Evolutionary conservation across 1,284 basidiomycete genomes (phyloP).

Genomic region (Tylopilus microsporus): DNA sequence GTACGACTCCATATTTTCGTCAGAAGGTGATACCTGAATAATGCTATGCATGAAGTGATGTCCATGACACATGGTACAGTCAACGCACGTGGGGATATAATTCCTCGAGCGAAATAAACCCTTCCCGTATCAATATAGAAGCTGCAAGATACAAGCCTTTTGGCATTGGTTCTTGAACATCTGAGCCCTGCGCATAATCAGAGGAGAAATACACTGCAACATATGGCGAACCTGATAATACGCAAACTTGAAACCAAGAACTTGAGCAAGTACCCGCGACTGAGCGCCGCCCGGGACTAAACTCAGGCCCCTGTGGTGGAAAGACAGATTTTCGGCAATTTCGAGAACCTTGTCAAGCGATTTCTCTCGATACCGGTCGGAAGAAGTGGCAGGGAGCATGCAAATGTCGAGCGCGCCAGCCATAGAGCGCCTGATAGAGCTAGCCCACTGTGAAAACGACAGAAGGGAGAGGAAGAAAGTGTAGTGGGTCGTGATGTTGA

Average conservation of each 20-base stretch:
- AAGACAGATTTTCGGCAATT: constrained; percentile 41
- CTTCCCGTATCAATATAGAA: constrained; percentile 85
- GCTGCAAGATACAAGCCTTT: constrained; percentile 77
- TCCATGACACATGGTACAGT: neutral
- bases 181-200: constrained; percentile 43
- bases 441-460: constrained; percentile 77
- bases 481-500: constrained; percentile 79
- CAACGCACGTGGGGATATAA: constrained; percentile 77
- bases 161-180: constrained; percentile 58
- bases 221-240: constrained; percentile 70
- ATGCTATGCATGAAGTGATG: constrained; percentile 6
- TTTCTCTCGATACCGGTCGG: constrained; percentile 52
- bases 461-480: constrained; percentile 90
- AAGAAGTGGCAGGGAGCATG: constrained; percentile 37
- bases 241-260: constrained; percentile 93
- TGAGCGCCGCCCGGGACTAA: constrained; percentile 25
- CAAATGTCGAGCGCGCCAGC: constrained; percentile 26
- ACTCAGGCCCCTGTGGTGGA: constrained; percentile 13
- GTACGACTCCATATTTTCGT: constrained; percentile 68
- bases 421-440: constrained; percentile 37
- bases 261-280: constrained; percentile 76
- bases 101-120: constrained; percentile 80
- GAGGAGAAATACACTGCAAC: neutral
- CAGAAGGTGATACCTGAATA: constrained; percentile 65
- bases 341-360: constrained; percentile 60